Evolutionary conservation across 1,284 basidiomycete species (phyloP), one percentile per base, ranked within the genome.

Genomic region (Ustilago trichophora): DNA sequence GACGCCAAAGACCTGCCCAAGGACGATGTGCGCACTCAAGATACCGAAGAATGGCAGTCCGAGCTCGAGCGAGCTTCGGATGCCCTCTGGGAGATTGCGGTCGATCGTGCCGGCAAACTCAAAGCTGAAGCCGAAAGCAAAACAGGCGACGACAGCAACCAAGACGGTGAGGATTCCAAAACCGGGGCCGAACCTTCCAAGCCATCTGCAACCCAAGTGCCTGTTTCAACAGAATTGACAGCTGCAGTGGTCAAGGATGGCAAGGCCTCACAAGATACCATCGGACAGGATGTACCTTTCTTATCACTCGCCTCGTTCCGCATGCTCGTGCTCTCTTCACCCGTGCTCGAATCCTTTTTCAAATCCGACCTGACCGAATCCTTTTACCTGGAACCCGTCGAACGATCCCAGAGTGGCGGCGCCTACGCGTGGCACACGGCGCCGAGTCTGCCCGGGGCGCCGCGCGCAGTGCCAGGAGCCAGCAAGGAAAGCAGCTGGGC

Each of bases 371-470:
- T 81, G 29, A 54, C 67, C 21, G 38, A 60, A 25, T 81, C 79
- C 11, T 75, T 81, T 46, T 64, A 64, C 33, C 66, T 81, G 12
- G 71, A 73, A 36, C 65, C 72, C n/a, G 69, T 71, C 12, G 66
- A 75, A 29, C 65, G 73, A n/a, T 77, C 75, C 4, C 67, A 64
- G 53, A 72, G 67, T 41, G 76, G 76, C 25, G 75, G 66, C 34
- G 76, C 73, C 19, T 78, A 70, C 63, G 71, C 76, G 8, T 78
- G 76, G 76, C 76, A 78, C 35, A 70, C 76, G n/a, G 75, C 75
- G 18, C 75, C 74, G 5, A 66, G 55, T n/a, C 34, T 65, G 19
- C 67, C 72, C 1, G 66, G 66, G 21, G 63, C 70, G 9, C 69
- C 65, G 5, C 36, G 73, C 4, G 66, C 67, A 19, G 55, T 73